Evolutionary conservation across 1,284 basidiomycete genomes (phyloP).

Genomic region (Rhodotorula sp.): DNA sequence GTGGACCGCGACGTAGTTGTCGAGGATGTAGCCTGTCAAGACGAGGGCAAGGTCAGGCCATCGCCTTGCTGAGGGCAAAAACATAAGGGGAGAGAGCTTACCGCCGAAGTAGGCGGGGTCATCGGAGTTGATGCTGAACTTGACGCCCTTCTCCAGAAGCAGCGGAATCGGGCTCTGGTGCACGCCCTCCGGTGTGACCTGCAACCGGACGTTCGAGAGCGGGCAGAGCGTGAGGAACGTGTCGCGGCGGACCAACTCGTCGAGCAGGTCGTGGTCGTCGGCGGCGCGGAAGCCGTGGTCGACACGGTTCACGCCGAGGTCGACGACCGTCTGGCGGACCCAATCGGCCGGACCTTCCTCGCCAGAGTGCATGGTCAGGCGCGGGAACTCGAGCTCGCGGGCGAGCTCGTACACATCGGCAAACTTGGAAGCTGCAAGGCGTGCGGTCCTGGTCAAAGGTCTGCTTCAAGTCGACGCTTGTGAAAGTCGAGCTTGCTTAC

Average conservation of each 20-base stretch:
- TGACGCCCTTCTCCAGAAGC: slow-evolving; percentile 40
- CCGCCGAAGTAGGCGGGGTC: slow-evolving; percentile 44
- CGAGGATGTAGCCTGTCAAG: slow-evolving; percentile 36
- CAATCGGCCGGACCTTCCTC: slow-evolving; percentile 43
- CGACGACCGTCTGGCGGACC: slow-evolving; percentile 36
- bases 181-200: slow-evolving; percentile 31
- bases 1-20: slow-evolving; percentile 42
- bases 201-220: slow-evolving; percentile 38
- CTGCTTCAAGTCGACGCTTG: neutral
- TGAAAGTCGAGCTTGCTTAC: slow-evolving; percentile 1
- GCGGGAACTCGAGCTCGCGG: slow-evolving; percentile 31
- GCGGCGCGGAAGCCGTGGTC: slow-evolving; percentile 42
- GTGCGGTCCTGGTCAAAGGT: neutral
- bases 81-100: neutral
- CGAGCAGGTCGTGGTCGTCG: slow-evolving; percentile 39
- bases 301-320: slow-evolving; percentile 40
- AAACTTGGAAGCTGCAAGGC: slow-evolving; percentile 32
- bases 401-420: slow-evolving; percentile 35
- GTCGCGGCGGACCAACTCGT: slow-evolving; percentile 30
- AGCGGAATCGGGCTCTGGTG: slow-evolving; percentile 37
- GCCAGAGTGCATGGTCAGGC: slow-evolving; percentile 42
- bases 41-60: neutral
- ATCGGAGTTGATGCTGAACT: slow-evolving; percentile 44
- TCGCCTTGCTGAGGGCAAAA: neutral
- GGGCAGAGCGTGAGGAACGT: slow-evolving; percentile 42